Conservation (phyloP, 257 asterid genomes). For the Solanum sitiens region DNA sequence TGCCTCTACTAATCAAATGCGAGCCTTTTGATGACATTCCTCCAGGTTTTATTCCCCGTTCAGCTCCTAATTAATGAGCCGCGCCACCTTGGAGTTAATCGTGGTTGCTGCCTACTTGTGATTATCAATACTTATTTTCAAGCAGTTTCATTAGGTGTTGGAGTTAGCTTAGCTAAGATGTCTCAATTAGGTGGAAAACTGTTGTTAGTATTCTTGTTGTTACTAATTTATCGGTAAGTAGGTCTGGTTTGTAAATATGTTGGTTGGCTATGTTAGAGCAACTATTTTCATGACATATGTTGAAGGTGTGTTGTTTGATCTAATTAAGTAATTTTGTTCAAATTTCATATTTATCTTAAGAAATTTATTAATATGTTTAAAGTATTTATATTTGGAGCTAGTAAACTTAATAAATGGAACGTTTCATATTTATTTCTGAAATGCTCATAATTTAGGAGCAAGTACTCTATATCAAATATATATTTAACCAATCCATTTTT, state of each 20-base stretch:
- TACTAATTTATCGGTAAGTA: not conserved
- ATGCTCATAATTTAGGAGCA: not conserved
- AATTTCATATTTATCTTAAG: not conserved
- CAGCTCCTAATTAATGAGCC: not conserved
- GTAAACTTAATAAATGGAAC: not conserved
- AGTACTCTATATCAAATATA: not conserved
- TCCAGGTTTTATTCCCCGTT: conserved; percentile 14
- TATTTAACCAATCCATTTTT: not conserved
- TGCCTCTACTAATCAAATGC: not conserved
- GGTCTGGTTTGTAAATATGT: not conserved
- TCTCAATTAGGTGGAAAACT: not conserved
- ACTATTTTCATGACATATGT: not conserved
- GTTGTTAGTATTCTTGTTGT: not conserved
- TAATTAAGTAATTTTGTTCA: not conserved
- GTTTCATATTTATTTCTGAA: not conserved
- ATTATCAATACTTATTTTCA: not conserved
- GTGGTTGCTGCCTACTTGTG: not conserved
- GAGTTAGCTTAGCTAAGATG: not conserved
- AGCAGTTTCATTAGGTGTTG: not conserved
- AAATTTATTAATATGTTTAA: not conserved
- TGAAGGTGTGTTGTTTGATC: not conserved
- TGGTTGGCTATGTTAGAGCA: not conserved
- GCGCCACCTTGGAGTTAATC: not conserved
- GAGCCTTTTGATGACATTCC: conserved; percentile 8
- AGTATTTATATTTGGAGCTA: not conserved